These are phyloP conservation scores for Fraxinus dipetala DNA, from an alignment of 305 asterid genomes.

Conservation along the genomic window DNA sequence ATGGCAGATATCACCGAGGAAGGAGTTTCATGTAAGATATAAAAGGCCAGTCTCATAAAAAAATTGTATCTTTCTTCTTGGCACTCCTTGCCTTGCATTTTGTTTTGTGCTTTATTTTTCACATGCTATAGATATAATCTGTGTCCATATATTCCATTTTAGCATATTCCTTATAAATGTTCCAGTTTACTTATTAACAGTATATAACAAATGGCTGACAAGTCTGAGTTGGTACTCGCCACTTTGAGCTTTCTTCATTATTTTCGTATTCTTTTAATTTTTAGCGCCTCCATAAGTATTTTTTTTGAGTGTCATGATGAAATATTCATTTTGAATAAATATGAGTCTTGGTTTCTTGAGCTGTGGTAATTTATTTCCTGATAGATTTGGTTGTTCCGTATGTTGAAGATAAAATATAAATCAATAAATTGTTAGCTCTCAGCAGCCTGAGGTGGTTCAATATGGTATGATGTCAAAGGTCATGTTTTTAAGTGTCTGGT, in stretches of 20 bases:
- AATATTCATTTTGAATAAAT: neutral
- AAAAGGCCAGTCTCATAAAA: conserved; percentile 49
- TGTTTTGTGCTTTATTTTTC: conserved; percentile 17
- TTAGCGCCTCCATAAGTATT: neutral
- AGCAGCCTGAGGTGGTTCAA: neutral
- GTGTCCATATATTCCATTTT: neutral
- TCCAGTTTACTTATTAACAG: neutral
- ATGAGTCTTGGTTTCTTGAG: neutral
- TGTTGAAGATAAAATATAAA: neutral
- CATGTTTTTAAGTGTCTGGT: neutral
- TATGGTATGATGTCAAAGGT: neutral
- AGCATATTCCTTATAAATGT: conserved; percentile 15
- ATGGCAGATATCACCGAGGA: conserved; percentile 98
- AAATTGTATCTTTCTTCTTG: conserved; percentile 31
- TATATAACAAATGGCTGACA: neutral
- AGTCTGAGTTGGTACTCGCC: neutral
- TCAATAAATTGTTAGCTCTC: neutral
- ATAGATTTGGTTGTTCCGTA: conserved; percentile 1
- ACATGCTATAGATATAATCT: neutral
- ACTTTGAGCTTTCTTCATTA: conserved; percentile 9
- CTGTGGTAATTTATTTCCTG: neutral
- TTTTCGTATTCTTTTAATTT: neutral
- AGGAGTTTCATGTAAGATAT: conserved; percentile 99
- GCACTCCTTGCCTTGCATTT: conserved; percentile 7
- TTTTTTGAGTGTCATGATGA: neutral